Evolutionary conservation across 225 moss, liverwort and hornwort genomes (phyloP).

Genomic region (Pseudoscleropodium purum): DNA sequence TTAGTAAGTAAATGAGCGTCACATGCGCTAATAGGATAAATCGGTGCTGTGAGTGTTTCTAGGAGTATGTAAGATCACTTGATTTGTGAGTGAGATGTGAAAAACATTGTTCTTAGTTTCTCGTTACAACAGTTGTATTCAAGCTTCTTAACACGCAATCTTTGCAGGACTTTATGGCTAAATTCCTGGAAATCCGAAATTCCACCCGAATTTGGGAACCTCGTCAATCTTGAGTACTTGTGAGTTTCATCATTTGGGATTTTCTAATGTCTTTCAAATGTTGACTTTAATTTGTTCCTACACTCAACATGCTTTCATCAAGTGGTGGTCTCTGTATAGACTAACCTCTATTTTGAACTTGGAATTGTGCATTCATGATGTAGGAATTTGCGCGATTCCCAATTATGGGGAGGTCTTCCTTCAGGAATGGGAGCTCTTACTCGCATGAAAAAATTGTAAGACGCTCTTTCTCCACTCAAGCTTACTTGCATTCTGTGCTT

Average conservation of each 20-base stretch:
- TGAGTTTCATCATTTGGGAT: neutral
- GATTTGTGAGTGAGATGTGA: neutral
- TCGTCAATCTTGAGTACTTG: slow-evolving; percentile 29
- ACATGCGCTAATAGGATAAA: neutral
- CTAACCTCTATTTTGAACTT: neutral
- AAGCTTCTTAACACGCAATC: neutral
- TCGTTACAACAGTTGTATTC: neutral
- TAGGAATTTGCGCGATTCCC: slow-evolving; percentile 18
- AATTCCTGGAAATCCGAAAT: slow-evolving; percentile 3
- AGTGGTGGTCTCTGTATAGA: neutral
- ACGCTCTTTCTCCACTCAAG: neutral
- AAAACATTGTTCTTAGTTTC: neutral
- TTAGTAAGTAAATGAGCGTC: neutral
- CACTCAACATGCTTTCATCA: neutral
- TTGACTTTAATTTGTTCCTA: neutral
- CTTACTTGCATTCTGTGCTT: neutral
- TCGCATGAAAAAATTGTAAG: slow-evolving; percentile 10
- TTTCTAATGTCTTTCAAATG: neutral
- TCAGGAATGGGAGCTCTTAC: slow-evolving; percentile 9
- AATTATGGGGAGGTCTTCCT: slow-evolving; percentile 36
- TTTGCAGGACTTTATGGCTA: slow-evolving; percentile 27
- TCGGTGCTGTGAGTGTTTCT: neutral
- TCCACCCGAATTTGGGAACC: slow-evolving; percentile 20
- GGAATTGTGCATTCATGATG: neutral
- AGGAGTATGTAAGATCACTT: neutral